phyloP scores from a whole-genome alignment of 345 rosid species.

The Moringa oleifera region DNA sequence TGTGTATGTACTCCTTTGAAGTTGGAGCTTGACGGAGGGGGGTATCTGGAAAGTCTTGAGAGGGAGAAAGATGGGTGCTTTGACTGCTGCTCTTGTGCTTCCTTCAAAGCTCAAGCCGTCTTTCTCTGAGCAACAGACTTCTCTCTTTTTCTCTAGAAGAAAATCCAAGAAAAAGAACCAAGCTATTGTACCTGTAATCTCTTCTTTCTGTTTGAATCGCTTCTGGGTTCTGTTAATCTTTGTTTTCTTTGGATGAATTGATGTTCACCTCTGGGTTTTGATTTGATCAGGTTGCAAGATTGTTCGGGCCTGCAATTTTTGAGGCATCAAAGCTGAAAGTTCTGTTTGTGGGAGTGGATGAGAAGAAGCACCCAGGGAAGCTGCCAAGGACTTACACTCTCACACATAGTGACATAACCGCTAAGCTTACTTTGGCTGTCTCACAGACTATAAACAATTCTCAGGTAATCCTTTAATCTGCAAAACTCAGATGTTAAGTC shows the following conservation, averaged over 20 bases:
- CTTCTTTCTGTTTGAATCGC: neutral
- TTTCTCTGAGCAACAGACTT: conserved; percentile 32
- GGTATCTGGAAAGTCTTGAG: neutral
- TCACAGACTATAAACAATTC: conserved; percentile 89
- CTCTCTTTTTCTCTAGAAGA: conserved; percentile 36
- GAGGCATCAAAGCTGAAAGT: conserved; percentile 94
- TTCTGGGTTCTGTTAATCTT: neutral
- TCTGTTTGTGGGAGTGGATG: conserved; percentile 79
- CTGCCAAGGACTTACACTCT: conserved; percentile 92
- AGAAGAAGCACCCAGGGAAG: conserved; percentile 82
- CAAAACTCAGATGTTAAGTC: too few species aligned
- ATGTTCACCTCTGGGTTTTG: conserved; percentile 1
- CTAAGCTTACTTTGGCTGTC: conserved; percentile 79
- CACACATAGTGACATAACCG: conserved; percentile 84
- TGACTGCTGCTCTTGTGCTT: conserved; percentile 28
- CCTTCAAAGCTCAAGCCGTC: conserved; percentile 43
- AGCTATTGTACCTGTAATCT: conserved; percentile 51
- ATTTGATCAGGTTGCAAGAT: conserved; percentile 62
- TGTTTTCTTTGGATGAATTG: neutral
- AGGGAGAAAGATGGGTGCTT: conserved; percentile 37
- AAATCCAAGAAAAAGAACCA: conserved; percentile 39
- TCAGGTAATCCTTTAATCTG: conserved; percentile 42
- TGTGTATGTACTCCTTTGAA: conserved; percentile 12
- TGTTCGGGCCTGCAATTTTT: conserved; percentile 94
- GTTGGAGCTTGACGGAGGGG: conserved; percentile 13